Base-by-base conservation (phyloP, 2,329 filamentous ascomycete genomes). In the Epichloe baconii region DNA sequence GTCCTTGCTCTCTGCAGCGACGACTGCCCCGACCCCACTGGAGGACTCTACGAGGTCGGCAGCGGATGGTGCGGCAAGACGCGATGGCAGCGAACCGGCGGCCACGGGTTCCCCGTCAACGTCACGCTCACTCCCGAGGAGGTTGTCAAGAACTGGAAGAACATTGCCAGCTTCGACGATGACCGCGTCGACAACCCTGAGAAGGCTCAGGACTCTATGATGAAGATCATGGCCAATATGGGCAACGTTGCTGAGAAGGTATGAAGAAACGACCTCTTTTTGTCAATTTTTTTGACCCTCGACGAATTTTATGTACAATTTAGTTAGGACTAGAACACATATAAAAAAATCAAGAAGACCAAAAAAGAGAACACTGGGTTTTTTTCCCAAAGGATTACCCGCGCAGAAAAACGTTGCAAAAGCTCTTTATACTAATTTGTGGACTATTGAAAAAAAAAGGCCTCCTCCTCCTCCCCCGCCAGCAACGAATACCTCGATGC, bases 31-130 rank as follows among this genome's bases (percentile, higher is more conserved):
- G 79, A 86, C 63, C 80, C 82, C 15, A 96, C 89, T 52, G 91
- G 91, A 57, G 85, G 84, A 49, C 78, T 98, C 46, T 98, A 89
- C 71, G 93, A 98, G 73, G 88, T 91, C 59, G 93, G 93, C 62
- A 93, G 87, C 65, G 93, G 91, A 57, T 98, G 93, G 93, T 81
- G 84, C 62, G 88, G 85, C 56, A 80, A 82, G 66, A 98, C 93
- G 51, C 84, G 93, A 70, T 98, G 91, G 91, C 90, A 98, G 76
- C 83, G 93, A 61, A 82, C 82, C 54, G 88, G 86, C 49, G 93
- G 93, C 58, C 82, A 90, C 66, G 86, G 85, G 58, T 98, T 98
- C 84, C 89, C 91, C 26, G 73, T 95, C 55, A 86, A 96, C 64
- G 82, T 87, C 51, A 75, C 81, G 55, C 73, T 95, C 55, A 90